These are phyloP conservation scores for Diospyros kaki DNA, from an alignment of 148 eudicot genomes.

Conservation along the genomic window DNA sequence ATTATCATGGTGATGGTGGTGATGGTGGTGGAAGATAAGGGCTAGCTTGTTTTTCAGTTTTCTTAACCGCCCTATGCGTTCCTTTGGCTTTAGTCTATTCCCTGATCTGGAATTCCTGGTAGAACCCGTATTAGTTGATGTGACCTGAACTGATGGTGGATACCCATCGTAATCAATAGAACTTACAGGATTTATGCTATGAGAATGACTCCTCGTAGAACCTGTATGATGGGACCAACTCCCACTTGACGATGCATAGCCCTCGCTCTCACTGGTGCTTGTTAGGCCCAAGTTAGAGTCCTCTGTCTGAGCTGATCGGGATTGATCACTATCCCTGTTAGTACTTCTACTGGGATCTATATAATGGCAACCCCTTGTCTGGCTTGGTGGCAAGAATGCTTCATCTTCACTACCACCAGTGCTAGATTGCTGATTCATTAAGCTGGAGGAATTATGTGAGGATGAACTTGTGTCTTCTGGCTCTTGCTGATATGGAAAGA, in stretches of 20 bases:
- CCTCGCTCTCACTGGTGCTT: conserved; percentile 15
- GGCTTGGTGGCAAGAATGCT: conserved; percentile 11
- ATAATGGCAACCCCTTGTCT: neutral
- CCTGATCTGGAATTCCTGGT: conserved; percentile 6
- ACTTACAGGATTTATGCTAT: too few species aligned
- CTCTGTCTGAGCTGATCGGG: conserved; percentile 1
- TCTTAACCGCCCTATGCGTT: conserved; percentile 31
- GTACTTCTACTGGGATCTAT: conserved; percentile 4
- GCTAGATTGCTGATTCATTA: conserved; percentile 26
- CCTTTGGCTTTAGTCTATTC: conserved; percentile 10
- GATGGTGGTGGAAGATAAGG: conserved; percentile 67
- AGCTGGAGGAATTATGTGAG: conserved; percentile 31
- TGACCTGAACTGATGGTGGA: too few species aligned
- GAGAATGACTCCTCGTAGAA: conserved; percentile 10
- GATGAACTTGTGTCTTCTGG: conserved; percentile 33
- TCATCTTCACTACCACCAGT: conserved; percentile 4
- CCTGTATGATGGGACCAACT: neutral
- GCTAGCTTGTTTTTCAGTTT: conserved; percentile 55
- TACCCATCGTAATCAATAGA: too few species aligned
- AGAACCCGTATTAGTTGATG: conserved; percentile 8
- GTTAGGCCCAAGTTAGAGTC: neutral
- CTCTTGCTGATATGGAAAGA: conserved; percentile 1
- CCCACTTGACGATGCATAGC: neutral
- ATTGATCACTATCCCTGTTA: conserved; percentile 19
- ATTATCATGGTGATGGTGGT: conserved; percentile 30